Base-by-base conservation (phyloP, 495 filamentous ascomycete species). In the Aspergillus sclerotiicarbonarius region DNA sequence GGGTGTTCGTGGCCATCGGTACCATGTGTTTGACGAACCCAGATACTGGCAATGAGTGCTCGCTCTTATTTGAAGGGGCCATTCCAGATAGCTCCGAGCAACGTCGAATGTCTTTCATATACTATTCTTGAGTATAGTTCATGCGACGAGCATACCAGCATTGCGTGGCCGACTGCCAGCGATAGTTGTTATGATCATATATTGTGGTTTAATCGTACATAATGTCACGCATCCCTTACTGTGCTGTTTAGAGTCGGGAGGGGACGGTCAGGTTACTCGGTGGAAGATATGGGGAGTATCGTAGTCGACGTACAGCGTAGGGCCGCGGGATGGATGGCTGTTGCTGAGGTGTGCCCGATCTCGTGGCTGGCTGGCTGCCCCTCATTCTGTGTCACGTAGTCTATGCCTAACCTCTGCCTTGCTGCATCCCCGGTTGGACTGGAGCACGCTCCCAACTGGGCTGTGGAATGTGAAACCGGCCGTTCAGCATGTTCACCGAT, bases 21-120 rank as follows among this genome's bases (percentile, higher is more conserved):
- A 98, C 73, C 95, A 99, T 75, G 95, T 98, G 21, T 98, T 99
- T 70, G 82, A 96, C 57, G 89, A 94, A 76, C 94, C 94, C 52
- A 82, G 91, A 70, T 98, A 91, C 65, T 83, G 71, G 72, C 74
- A 76, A 62, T 79, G 65, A 68, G 39, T 12, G 25, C 16, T 51
- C 8, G 16, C 9, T 32, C 53, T 15, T 37, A 16, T 21, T 13
- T 39, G 20, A n/a, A 6, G 13, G 32, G 25, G 15, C 43, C 12
- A 30, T 21, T 21, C 32, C 52, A 2, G 35, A 43, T 41, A 53
- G 5, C 20, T 41, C 8, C n/a, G 10, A 41, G 8, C 8, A 41
- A 41, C 37, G 10, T n/a, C 37, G 37, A 41, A 41, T 41, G 37
- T 41, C 37, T 41, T n/a, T 12, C 37, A 35, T 41, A 32, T 52